These are phyloP conservation scores for Penicillium taxi DNA, from an alignment of 495 filamentous ascomycete genomes.

Conservation along the genomic window DNA sequence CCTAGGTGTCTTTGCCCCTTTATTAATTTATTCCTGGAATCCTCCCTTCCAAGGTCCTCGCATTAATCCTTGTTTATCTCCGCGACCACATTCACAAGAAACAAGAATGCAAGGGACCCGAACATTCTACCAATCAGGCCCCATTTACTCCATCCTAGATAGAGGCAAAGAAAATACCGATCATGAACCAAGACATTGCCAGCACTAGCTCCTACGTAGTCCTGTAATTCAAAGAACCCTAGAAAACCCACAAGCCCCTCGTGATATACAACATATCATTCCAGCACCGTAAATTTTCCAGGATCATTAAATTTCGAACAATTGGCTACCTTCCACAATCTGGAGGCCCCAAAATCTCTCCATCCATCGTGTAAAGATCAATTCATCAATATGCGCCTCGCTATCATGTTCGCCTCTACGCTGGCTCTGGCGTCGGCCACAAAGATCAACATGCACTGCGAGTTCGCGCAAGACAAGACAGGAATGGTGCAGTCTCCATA, in stretches of 20 bases:
- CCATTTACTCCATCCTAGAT: slow-evolving; percentile 8
- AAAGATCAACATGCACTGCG: slow-evolving; percentile 26
- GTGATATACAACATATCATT: slow-evolving; percentile 7
- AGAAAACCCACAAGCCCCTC: not conserved
- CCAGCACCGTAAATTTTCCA: not conserved
- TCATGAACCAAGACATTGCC: slow-evolving; percentile 15
- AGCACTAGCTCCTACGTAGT: slow-evolving; percentile 8
- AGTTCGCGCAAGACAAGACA: slow-evolving; percentile 27
- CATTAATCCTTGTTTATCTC: slow-evolving; percentile 16
- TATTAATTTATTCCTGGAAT: too few relatives aligned
- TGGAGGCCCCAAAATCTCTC: not conserved
- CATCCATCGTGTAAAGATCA: not conserved
- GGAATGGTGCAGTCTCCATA: slow-evolving; percentile 31
- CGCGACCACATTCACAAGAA: slow-evolving; percentile 14
- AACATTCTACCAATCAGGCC: slow-evolving; percentile 10
- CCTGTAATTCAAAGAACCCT: slow-evolving; percentile 2
- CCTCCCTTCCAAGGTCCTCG: too few relatives aligned
- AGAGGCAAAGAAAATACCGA: slow-evolving; percentile 2
- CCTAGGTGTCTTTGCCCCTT: too few relatives aligned
- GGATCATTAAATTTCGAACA: too few relatives aligned
- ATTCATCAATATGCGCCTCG: slow-evolving; percentile 24
- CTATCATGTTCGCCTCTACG: too few relatives aligned
- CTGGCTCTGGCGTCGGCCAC: slow-evolving; percentile 18
- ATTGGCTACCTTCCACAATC: too few relatives aligned
- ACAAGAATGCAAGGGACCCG: slow-evolving; percentile 22